Base-by-base conservation (phyloP, 1,284 basidiomycete species). In the Baeospora myosura region DNA sequence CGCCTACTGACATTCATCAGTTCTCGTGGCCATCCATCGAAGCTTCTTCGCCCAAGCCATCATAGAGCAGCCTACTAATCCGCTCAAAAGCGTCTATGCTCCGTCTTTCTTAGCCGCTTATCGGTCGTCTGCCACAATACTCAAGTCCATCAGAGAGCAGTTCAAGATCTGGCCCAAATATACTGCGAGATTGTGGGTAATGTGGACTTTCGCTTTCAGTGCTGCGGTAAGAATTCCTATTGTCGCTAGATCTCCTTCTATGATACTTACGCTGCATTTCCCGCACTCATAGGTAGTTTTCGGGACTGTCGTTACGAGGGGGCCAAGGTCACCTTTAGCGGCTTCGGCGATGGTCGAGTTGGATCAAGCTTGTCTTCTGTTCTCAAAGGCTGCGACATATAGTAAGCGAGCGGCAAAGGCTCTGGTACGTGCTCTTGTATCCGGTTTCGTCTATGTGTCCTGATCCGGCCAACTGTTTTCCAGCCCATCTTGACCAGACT, bases 11-110 rank as follows among this genome's bases (percentile, higher is more conserved):
- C 5, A 28, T 24, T 39, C n/a, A 33, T n/a, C 43, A 85, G 81
- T 81, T 14, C 59, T 86, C 5, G 65, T 85, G 50, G 78, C 80
- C 52, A 69, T 86, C 18, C 83, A 86, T 52, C 68, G 81, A 20
- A 70, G 69, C 40, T 84, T 79, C 62, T 85, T 84, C 51, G 76
- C 78, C 1, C 77, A 80, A 51, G 81, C 82, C 1, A 73, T 86
- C 48, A 74, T 76, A 16, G 75, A 81, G 40, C 67, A 70, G 32
- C 76, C 71, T n/a, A 61, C 57, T 37, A 78, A 74, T 60, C 81
- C 78, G 16, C 65, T 75, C 36, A 74, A 69, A 57, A 78, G 71
- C 53, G 64, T 64, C 37, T 78, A 76, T 53, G 72, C 78, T 0
- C 73, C 73, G 0, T 83, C 81, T 0, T 81, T 84, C 46, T 61